These are phyloP conservation scores for Rugonectria rugulosa DNA, from an alignment of 2,329 filamentous ascomycete genomes.

Conservation along the genomic window DNA sequence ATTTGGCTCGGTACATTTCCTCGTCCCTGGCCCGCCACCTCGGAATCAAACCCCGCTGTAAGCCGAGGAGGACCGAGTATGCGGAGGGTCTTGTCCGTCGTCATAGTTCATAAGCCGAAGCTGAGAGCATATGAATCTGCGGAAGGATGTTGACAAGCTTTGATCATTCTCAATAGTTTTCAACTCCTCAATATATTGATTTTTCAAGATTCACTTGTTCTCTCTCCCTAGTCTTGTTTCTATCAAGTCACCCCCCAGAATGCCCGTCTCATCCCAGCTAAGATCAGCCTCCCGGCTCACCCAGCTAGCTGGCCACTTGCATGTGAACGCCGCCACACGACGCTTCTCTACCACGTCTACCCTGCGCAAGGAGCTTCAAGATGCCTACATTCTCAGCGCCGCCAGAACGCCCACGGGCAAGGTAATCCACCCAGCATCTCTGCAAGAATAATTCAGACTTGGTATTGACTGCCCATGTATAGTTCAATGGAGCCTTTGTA, in stretches of 20 bases:
- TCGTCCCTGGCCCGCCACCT: conserved; percentile 31
- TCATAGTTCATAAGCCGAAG: conserved; percentile 30
- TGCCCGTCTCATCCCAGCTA: conserved; percentile 40
- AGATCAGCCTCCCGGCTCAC: conserved; percentile 45
- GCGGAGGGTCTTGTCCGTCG: conserved; percentile 21
- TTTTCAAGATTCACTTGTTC: background rate
- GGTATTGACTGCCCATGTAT: conserved; percentile 6
- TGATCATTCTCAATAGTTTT: background rate
- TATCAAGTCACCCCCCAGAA: conserved; percentile 3
- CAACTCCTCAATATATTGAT: background rate
- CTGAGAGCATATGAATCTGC: conserved; percentile 8
- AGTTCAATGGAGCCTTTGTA: conserved; percentile 95
- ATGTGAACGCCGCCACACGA: conserved; percentile 51
- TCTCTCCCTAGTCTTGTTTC: background rate
- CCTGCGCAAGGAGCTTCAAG: conserved; percentile 75
- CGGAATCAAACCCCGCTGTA: conserved; percentile 42
- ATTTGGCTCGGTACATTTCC: conserved; percentile 30
- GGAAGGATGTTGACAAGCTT: background rate
- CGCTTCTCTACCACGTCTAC: conserved; percentile 55
- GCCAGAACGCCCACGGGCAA: conserved; percentile 90
- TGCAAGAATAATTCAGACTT: background rate
- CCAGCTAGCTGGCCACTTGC: conserved; percentile 49
- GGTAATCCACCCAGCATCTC: too few relatives aligned
- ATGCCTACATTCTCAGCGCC: conserved; percentile 93
- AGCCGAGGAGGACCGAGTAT: conserved; percentile 51